A percentile compares a stretch with the other conserved stretches of the same genome.
These are phyloP conservation scores for Physcomitrellopsis africana DNA, from an alignment of 225 moss, liverwort and hornwort genomes.

Conservation along the genomic window DNA sequence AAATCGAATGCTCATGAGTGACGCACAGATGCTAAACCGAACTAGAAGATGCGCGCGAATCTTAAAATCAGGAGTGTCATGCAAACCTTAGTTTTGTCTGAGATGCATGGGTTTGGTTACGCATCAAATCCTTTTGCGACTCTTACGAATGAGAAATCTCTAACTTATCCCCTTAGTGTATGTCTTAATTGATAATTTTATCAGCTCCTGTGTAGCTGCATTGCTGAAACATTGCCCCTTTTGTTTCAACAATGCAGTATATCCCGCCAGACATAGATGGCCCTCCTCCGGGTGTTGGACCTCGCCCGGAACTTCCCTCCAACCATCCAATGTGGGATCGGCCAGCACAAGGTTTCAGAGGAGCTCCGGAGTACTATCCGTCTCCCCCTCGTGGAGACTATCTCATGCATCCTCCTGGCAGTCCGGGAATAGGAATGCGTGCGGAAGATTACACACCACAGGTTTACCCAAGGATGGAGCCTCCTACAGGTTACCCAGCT, in stretches of 20 bases:
- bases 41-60: too few species aligned
- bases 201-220: too few species aligned
- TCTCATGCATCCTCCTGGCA: slow-evolving; percentile 15
- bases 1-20: too few species aligned
- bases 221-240: background rate
- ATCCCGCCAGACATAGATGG: slow-evolving; percentile 60
- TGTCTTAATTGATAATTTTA: too few species aligned
- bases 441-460: slow-evolving; percentile 29
- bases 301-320: background rate
- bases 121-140: too few species aligned
- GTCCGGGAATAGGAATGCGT: slow-evolving; percentile 32
- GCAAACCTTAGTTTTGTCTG: too few species aligned
- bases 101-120: too few species aligned
- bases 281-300: slow-evolving; percentile 31
- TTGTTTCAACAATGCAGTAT: slow-evolving; percentile 21
- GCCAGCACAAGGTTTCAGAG: slow-evolving; percentile 26
- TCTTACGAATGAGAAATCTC: too few species aligned
- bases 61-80: too few species aligned
- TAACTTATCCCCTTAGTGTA: too few species aligned
- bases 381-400: slow-evolving; percentile 35
- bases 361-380: slow-evolving; percentile 33
- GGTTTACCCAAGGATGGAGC: slow-evolving; percentile 36
- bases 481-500: slow-evolving; percentile 29
- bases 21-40: too few species aligned
- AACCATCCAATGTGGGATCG: too few species aligned